A percentile compares a stretch with the other conserved stretches of the same genome.
Evolutionary conservation across 805 yeast genomes (phyloP).

Genomic region (Wickerhamiella shivajii): DNA sequence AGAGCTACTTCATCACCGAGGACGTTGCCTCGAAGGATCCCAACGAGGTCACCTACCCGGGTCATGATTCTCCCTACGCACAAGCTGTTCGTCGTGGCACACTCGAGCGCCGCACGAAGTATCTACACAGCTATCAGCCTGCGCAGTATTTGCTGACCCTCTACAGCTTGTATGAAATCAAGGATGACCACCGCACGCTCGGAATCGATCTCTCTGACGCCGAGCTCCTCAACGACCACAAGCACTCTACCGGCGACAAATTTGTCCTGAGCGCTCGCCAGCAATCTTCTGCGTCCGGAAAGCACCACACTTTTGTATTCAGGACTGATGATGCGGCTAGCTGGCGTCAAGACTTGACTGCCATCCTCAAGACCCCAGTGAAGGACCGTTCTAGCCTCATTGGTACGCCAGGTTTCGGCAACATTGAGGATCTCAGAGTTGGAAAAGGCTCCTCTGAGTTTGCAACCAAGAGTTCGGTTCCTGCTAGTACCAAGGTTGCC

Average conservation of each 20-base stretch:
- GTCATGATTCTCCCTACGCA: conserved; percentile 56
- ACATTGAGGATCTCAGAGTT: too few relatives aligned
- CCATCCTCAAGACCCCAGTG: conserved; percentile 56
- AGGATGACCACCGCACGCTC: conserved; percentile 25
- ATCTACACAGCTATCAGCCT: conserved; percentile 73
- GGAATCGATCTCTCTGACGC: conserved; percentile 35
- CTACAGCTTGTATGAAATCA: conserved; percentile 78
- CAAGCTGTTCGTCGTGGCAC: conserved; percentile 59
- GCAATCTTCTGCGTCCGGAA: conserved; percentile 18
- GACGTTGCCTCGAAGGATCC: conserved; percentile 45
- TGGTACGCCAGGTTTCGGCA: too few relatives aligned
- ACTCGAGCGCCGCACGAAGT: conserved; percentile 82
- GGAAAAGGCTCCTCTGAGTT: too few relatives aligned
- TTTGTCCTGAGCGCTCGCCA: conserved; percentile 44
- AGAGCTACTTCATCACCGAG: conserved; percentile 47
- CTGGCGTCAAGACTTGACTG: conserved; percentile 73
- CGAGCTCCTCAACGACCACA: conserved; percentile 67
- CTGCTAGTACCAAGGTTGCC: too few relatives aligned
- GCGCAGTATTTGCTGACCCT: conserved; percentile 53
- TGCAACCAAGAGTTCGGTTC: too few relatives aligned
- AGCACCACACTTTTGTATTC: conserved; percentile 91
- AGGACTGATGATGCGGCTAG: conserved; percentile 65
- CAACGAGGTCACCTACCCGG: conserved; percentile 44
- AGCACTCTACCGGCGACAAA: conserved; percentile 41
- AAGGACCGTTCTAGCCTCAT: too few relatives aligned